Conservation (phyloP, 1,284 basidiomycete species). For the Coniophora puteana region DNA sequence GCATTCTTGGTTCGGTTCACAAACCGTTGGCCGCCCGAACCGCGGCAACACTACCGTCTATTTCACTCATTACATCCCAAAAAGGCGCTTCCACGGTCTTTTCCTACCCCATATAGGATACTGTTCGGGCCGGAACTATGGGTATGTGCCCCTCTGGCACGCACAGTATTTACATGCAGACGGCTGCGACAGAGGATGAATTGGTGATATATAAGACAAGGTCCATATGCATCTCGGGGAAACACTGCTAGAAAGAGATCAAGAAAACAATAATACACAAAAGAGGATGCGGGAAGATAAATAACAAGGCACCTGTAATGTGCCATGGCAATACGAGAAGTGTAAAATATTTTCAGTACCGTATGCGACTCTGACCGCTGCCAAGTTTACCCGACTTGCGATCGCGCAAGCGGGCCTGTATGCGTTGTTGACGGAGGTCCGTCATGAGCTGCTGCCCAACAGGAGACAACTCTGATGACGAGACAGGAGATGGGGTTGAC, state of each 20-base stretch:
- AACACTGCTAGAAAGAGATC: conserved; percentile 2
- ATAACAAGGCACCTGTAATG: neutral
- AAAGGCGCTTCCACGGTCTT: too few species aligned
- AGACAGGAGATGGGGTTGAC: conserved; percentile 60
- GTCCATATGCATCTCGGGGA: neutral
- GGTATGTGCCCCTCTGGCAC: too few species aligned
- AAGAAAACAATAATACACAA: neutral
- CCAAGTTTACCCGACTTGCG: conserved; percentile 28
- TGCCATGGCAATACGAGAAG: neutral
- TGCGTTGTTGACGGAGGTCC: conserved; percentile 53
- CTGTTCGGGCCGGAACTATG: too few species aligned
- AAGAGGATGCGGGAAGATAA: conserved; percentile 4
- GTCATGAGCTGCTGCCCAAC: conserved; percentile 63
- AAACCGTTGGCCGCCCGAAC: too few species aligned
- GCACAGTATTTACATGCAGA: too few species aligned
- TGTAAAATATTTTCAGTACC: conserved; percentile 17
- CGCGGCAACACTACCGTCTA: too few species aligned
- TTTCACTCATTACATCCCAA: too few species aligned
- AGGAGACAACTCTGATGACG: conserved; percentile 69
- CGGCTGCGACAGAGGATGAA: too few species aligned
- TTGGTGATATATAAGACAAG: too few species aligned
- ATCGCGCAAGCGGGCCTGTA: conserved; percentile 37
- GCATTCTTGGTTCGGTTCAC: too few species aligned
- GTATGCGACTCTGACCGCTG: conserved; percentile 24
- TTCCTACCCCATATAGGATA: too few species aligned